Base-by-base conservation (phyloP, 2,329 filamentous ascomycete genomes). In the Botrytis pseudocinerea region DNA sequence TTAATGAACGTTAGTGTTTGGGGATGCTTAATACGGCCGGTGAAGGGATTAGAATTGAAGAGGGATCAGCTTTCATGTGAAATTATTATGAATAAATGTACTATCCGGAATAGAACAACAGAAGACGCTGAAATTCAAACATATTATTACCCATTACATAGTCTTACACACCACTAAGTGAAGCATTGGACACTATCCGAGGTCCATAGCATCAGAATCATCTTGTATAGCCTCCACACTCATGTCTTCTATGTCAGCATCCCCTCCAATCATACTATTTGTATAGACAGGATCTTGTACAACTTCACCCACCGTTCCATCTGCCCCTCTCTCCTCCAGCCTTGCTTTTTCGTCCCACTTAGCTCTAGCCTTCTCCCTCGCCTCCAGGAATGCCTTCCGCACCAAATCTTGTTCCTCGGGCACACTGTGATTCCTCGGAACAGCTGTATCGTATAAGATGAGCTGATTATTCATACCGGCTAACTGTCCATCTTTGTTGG, bases 301-400 rank as follows among this genome's bases (percentile, higher is more conserved):
- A 51, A 68, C 74, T 62, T 70, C 57, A 40, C 62, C 72, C 40
- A 75, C 63, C 68, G 74, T 76, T 48, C 72, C 73, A 28, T 76
- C 83, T 70, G 79, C 80, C 38, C 73, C 73, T 35, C 75, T 83
- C 70, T 79, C 80, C 38, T 74, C 73, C 32, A 76, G 77, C 75
- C 82, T 80, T 70, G 79, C 78, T 78, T 84, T 83, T 70, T 80
- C 80, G 74, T 82, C 84, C 79, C 90, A 88, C 80, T 83, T 85
- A 77, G 92, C 89, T 70, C 92, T 85, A 48, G 89, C 86, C 71
- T 94, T 87, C 64, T 88, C 88, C 70, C 94, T 87, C 3, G 93
- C 89, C 81, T 97, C 95, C 70, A 95, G 85, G 76, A 98, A 94
- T 14, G 93, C 93, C 82, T 91, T 93, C 74, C 94, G 87, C 75